phyloP scores from a whole-genome alignment of 306 rosid species.

The Pachyrhizus erosus region DNA sequence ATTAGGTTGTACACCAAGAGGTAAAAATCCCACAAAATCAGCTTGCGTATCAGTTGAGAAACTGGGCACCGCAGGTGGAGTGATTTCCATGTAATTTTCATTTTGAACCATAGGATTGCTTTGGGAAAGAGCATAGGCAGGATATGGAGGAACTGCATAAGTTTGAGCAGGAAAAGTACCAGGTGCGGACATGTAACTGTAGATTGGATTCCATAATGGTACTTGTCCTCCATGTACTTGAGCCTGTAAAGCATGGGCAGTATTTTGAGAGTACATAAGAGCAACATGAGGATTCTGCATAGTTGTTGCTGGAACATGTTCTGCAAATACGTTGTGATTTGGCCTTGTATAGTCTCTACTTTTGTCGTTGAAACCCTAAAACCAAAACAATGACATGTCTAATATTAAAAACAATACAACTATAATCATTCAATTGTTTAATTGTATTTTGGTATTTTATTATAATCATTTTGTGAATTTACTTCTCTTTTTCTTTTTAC shows the following conservation, averaged over 20 bases:
- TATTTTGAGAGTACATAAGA: conserved; percentile 49
- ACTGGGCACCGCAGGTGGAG: conserved; percentile 46
- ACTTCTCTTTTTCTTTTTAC: too few species aligned
- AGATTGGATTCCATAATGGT: conserved; percentile 72
- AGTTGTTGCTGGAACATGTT: conserved; percentile 28
- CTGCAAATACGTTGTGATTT: conserved; percentile 11
- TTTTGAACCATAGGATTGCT: conserved; percentile 47
- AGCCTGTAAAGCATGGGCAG: conserved; percentile 48
- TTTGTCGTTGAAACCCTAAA: too few species aligned
- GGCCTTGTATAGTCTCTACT: conserved; percentile 57
- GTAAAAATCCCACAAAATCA: neutral
- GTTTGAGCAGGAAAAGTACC: conserved; percentile 59
- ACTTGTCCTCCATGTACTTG: conserved; percentile 68
- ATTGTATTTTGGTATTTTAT: too few species aligned
- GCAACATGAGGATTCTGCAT: conserved; percentile 43
- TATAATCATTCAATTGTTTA: too few species aligned
- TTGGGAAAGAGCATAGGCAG: conserved; percentile 52
- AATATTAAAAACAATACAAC: too few species aligned
- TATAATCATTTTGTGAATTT: too few species aligned
- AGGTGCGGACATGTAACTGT: conserved; percentile 53
- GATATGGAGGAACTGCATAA: conserved; percentile 52
- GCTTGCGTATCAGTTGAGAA: conserved; percentile 44
- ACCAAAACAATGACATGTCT: too few species aligned
- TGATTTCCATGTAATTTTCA: conserved; percentile 38
- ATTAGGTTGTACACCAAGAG: conserved; percentile 39